Evolutionary conservation across 768 basidiomycete species (phyloP), one percentile per base, ranked within the genome.

Genomic region (Ephemerocybe angulata): DNA sequence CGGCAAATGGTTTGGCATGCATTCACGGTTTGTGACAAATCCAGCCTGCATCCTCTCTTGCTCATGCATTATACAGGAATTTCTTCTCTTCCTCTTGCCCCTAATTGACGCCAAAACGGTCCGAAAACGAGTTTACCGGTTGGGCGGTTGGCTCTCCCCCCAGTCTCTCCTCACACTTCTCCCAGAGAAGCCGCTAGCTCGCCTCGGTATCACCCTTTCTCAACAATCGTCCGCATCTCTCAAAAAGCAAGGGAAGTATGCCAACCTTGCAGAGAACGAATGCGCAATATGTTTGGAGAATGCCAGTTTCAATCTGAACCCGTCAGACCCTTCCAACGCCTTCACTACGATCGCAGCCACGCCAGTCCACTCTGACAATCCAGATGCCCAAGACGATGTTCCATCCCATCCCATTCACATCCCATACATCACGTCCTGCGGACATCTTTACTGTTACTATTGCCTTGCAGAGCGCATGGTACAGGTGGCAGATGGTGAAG

Each of bases 1-100:
- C 89, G 97, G 61, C 96, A 98, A 69, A 90, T 99, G 82, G 97
- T 99, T 52, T 99, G 97, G 97, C 92, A 95, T 66, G 91, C 93
- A 0, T 96, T 98, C 69, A 98, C 97, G 6, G 96, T 96, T 65
- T 52, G 90, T 72, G 22, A 33, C 11, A 3, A 22, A 22, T n/a
- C 22, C 22, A 24, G 31, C 21, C 40, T 38, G 30, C 44, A 15
- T 21, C 28, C 30, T 29, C 29, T 47, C 3, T 8, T 29, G 22
- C 13, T 47, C 19, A 31, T 44, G n/a, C n/a, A 17, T 48, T 53
- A 40, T 55, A 12, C 22, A 98, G 96, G 95, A 98, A 81, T 98
- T 98, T 70, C 77, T 98, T 13, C 76, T 98, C 31, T 98, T 98
- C 74, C 71, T 93, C 19, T 78, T 98, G 8, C 97, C 97, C 3